These are phyloP conservation scores for Phaeotremella fagi DNA, from an alignment of 768 basidiomycete species.

Conservation along the genomic window DNA sequence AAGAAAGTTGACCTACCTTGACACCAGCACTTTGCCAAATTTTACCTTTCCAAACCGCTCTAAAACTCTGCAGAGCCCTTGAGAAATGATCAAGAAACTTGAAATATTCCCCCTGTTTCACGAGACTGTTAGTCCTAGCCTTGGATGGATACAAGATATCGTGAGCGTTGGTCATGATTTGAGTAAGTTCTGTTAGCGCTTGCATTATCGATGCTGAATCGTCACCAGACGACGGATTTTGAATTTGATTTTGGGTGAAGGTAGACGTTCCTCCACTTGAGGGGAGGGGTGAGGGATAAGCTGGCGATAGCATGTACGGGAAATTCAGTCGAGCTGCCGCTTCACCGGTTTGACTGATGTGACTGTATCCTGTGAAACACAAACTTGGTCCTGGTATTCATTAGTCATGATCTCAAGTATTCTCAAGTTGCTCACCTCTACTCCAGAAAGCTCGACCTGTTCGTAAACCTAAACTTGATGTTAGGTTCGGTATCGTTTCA, in stretches of 20 bases:
- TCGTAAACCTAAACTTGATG: conserved; percentile 24
- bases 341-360: conserved; percentile 41
- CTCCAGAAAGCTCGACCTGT: conserved; percentile 47
- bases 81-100: conserved; percentile 34
- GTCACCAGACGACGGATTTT: background rate
- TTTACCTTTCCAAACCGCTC: background rate
- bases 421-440: conserved; percentile 7
- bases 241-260: background rate
- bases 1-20: background rate
- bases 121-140: conserved; percentile 28
- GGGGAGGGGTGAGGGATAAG: background rate
- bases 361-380: conserved; percentile 42
- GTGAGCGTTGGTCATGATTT: conserved; percentile 47
- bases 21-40: background rate
- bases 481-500: background rate
- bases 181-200: conserved; percentile 38
- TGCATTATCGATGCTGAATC: conserved; percentile 38
- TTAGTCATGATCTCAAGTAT: background rate
- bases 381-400: conserved; percentile 20
- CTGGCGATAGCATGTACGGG: conserved; percentile 33
- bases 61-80: background rate
- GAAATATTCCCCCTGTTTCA: conserved; percentile 40
- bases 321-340: conserved; percentile 38
- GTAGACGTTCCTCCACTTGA: background rate
- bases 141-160: conserved; percentile 43